A percentile compares a stretch with the other conserved stretches of the same genome.
These are phyloP conservation scores for Ceratopteris richardii DNA, from an alignment of 75 land plant species.

Conservation along the genomic window DNA sequence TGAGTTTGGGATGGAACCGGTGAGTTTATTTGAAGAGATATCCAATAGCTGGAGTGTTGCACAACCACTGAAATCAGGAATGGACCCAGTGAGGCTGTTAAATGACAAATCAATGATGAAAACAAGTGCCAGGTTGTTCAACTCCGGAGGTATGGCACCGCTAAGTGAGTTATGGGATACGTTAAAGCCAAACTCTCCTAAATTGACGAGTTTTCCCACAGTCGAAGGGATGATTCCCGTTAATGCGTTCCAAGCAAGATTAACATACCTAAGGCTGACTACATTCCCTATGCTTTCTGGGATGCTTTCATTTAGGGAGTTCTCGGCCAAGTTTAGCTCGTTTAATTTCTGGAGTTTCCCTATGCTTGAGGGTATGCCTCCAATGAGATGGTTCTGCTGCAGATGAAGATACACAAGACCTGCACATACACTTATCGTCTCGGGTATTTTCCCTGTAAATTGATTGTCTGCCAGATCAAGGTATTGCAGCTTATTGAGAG, in stretches of 20 bases:
- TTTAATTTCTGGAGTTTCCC: not conserved
- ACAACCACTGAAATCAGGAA: slow-evolving; percentile 20
- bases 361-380: slow-evolving; percentile 3
- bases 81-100: slow-evolving; percentile 19
- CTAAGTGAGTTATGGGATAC: slow-evolving; percentile 22
- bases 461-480: not conserved
- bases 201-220: not conserved
- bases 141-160: slow-evolving; percentile 19
- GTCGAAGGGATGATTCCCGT: slow-evolving; percentile 1
- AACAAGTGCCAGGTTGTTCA: slow-evolving; percentile 12
- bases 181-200: slow-evolving; percentile 15
- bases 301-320: slow-evolving; percentile 13
- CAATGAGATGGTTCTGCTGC: not conserved
- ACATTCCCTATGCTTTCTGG: slow-evolving; percentile 9
- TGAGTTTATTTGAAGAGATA: slow-evolving; percentile 13
- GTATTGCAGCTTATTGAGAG: not conserved
- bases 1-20: slow-evolving; percentile 12
- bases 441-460: slow-evolving; percentile 4
- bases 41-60: slow-evolving; percentile 6
- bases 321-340: not conserved
- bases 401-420: not conserved
- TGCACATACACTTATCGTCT: not conserved
- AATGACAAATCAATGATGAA: slow-evolving; percentile 18
- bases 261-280: not conserved
- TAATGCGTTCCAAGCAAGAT: slow-evolving; percentile 5